Conservation (phyloP, 768 basidiomycete species). For the Mycena floridula region DNA sequence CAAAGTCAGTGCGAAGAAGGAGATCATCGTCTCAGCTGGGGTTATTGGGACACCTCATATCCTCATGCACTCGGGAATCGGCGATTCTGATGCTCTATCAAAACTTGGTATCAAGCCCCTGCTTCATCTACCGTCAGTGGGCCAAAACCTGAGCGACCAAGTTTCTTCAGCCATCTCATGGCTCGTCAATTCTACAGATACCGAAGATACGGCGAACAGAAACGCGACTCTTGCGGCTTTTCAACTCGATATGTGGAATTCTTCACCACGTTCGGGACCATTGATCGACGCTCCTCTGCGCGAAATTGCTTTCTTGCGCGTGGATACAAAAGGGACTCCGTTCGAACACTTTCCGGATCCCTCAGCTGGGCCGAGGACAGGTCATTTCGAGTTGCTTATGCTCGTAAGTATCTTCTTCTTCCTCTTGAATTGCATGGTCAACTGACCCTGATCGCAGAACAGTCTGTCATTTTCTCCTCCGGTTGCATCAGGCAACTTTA, state of each 20-base stretch:
- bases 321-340: slow-evolving; percentile 10
- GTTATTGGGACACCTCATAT: slow-evolving; percentile 27
- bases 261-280: slow-evolving; percentile 15
- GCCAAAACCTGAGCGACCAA: slow-evolving; percentile 29
- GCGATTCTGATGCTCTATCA: slow-evolving; percentile 18
- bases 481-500: slow-evolving; percentile 4
- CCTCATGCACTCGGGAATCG: slow-evolving; percentile 30
- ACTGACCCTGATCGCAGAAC: background rate
- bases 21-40: slow-evolving; percentile 33
- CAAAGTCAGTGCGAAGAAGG: slow-evolving; percentile 21
- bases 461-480: background rate
- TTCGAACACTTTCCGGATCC: slow-evolving; percentile 17
- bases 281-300: slow-evolving; percentile 13
- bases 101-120: slow-evolving; percentile 18
- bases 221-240: slow-evolving; percentile 15
- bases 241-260: slow-evolving; percentile 22
- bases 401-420: slow-evolving; percentile 4
- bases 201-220: slow-evolving; percentile 18
- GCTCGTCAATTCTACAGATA: slow-evolving; percentile 20
- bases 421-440: background rate
- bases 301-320: slow-evolving; percentile 14
- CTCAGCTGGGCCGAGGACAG: slow-evolving; percentile 14
- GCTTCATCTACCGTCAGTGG: slow-evolving; percentile 27
- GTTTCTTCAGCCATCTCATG: slow-evolving; percentile 13
- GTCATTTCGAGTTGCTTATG: slow-evolving; percentile 16